Conservation (phyloP, 495 filamentous ascomycete species). For the Annulohypoxylon maeteangense region DNA sequence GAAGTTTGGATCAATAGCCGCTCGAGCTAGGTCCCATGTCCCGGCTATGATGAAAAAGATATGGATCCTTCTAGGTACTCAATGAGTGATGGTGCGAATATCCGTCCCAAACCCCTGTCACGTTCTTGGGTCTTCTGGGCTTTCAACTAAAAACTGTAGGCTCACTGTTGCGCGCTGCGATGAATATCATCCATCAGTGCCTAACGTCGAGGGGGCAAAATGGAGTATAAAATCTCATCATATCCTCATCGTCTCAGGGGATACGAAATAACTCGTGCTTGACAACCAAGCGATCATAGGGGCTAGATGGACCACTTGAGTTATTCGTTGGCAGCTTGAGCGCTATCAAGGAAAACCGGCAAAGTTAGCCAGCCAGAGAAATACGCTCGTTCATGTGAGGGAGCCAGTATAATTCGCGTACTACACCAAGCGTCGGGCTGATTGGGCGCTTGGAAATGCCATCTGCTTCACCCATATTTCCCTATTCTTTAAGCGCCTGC, state of each 20-base stretch:
- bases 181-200: not conserved
- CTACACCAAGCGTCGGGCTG: constrained; percentile 28
- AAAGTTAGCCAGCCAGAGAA: constrained; percentile 1
- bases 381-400: constrained; percentile 22
- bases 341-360: constrained; percentile 24
- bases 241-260: not conserved
- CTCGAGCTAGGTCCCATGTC: constrained; percentile 16
- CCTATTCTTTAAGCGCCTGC: constrained; percentile 43
- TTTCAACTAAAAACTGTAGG: not conserved
- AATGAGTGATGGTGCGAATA: constrained; percentile 12
- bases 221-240: not conserved
- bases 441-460: constrained; percentile 43
- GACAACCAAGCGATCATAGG: not conserved
- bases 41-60: constrained; percentile 15
- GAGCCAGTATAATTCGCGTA: constrained; percentile 32
- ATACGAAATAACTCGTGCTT: constrained; percentile 2
- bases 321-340: not conserved
- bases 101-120: constrained; percentile 3
- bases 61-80: constrained; percentile 1
- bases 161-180: not conserved
- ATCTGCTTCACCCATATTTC: constrained; percentile 42
- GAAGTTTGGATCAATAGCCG: constrained; percentile 35
- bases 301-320: not conserved
- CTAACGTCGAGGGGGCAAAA: not conserved
- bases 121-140: not conserved